phyloP scores from a whole-genome alignment of 73 alveolate species.

The Uronychia setigera region DNA sequence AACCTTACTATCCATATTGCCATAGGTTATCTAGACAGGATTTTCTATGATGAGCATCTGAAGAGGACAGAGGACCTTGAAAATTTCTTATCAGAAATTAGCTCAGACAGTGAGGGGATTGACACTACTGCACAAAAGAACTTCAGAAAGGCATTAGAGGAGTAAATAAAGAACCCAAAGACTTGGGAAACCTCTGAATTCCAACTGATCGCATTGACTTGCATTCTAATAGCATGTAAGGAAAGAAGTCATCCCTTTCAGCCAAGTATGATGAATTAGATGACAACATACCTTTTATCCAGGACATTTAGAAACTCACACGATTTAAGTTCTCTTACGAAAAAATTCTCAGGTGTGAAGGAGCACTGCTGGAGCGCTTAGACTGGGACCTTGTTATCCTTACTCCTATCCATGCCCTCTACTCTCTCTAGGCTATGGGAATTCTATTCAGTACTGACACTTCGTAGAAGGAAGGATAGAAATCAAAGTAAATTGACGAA shows the following conservation, averaged over 20 bases:
- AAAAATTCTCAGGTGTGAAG: constrained; percentile 17
- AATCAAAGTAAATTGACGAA: not conserved
- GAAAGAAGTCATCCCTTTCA: constrained; percentile 5
- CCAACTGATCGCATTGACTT: constrained; percentile 1
- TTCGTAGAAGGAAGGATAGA: not conserved
- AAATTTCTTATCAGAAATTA: not conserved
- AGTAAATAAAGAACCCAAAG: not conserved
- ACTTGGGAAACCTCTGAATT: not conserved
- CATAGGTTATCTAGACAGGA: constrained; percentile 7
- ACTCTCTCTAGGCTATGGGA: constrained; percentile 18
- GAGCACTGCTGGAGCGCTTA: not conserved
- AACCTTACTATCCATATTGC: constrained; percentile 27
- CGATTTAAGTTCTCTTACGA: constrained; percentile 13
- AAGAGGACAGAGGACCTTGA: not conserved
- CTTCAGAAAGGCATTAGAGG: not conserved
- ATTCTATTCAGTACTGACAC: constrained; percentile 9
- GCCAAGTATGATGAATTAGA: constrained; percentile 61
- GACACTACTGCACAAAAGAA: constrained; percentile 2
- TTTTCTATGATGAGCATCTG: not conserved
- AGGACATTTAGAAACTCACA: constrained; percentile 29
- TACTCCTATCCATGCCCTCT: constrained; percentile 12
- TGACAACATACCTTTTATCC: constrained; percentile 55
- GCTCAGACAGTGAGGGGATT: constrained; percentile 17
- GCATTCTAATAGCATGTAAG: constrained; percentile 3
- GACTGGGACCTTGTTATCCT: constrained; percentile 21